phyloP scores from a whole-genome alignment of 768 basidiomycete genomes.

The Rhizopogon vinicolor region DNA sequence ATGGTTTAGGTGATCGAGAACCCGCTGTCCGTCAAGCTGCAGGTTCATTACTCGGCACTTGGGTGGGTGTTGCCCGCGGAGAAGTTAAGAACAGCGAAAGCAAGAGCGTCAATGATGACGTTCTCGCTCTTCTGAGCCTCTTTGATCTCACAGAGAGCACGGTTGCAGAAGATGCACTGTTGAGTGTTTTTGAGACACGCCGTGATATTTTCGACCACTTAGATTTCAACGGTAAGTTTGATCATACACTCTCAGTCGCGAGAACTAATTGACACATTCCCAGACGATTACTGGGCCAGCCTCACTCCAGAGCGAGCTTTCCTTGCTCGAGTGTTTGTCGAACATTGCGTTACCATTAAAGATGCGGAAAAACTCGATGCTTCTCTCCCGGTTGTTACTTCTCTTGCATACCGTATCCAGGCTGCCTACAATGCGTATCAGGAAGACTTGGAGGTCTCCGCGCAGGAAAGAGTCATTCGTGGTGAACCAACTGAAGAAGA shows the following conservation, averaged over 20 bases:
- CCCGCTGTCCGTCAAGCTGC: constrained; percentile 67
- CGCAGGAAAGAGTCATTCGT: constrained; percentile 29
- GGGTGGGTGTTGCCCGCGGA: constrained; percentile 61
- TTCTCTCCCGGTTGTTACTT: constrained; percentile 79
- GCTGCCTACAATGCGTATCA: constrained; percentile 62
- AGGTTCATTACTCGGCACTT: constrained; percentile 62
- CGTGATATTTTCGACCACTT: constrained; percentile 63
- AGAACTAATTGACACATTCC: neutral
- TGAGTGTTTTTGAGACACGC: constrained; percentile 64
- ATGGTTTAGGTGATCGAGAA: constrained; percentile 88
- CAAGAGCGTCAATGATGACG: constrained; percentile 28
- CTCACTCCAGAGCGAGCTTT: constrained; percentile 76
- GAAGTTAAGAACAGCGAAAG: constrained; percentile 35
- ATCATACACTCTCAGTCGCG: neutral
- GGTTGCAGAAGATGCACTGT: constrained; percentile 70
- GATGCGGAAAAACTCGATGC: constrained; percentile 62
- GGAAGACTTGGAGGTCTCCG: constrained; percentile 34
- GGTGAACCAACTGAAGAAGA: constrained; percentile 32
- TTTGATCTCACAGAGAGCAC: constrained; percentile 57
- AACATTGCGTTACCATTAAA: constrained; percentile 62
- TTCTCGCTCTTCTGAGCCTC: constrained; percentile 46
- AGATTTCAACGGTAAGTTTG: constrained; percentile 59
- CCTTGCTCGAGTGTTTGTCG: constrained; percentile 78
- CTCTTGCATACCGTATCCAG: constrained; percentile 73
- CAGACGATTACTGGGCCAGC: constrained; percentile 68